Percentiles rank a stretch among this genome's conserved stretches.
phyloP scores from a whole-genome alignment of 2,329 filamentous ascomycete species.

The Fusarium sp. region DNA sequence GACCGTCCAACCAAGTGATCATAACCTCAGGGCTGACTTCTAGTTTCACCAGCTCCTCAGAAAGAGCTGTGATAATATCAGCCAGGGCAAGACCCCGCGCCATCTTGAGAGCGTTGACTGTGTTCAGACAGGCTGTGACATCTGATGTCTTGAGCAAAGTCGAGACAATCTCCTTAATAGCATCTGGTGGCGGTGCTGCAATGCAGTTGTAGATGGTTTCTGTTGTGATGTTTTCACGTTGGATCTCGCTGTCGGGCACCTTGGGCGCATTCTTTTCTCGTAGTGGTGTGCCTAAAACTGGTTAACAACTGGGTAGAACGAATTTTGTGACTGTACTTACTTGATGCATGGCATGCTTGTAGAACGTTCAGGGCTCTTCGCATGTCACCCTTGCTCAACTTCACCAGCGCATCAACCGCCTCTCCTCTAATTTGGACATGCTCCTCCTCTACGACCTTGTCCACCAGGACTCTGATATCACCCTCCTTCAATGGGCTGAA shows the following conservation, averaged over 20 bases:
- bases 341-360: slow-evolving; percentile 95
- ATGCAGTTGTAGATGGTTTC: slow-evolving; percentile 98
- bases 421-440: slow-evolving; percentile 83
- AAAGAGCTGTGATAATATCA: slow-evolving; percentile 89
- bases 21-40: slow-evolving; percentile 89
- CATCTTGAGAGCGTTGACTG: slow-evolving; percentile 88
- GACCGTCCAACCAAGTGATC: slow-evolving; percentile 89
- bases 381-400: slow-evolving; percentile 95
- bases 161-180: slow-evolving; percentile 85
- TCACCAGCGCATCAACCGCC: slow-evolving; percentile 85
- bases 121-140: slow-evolving; percentile 88
- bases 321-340: slow-evolving; percentile 59
- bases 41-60: slow-evolving; percentile 83
- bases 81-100: slow-evolving; percentile 89
- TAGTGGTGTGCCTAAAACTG: slow-evolving; percentile 71
- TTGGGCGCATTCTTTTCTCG: slow-evolving; percentile 70
- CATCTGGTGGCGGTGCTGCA: slow-evolving; percentile 90
- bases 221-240: slow-evolving; percentile 84
- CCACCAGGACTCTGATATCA: slow-evolving; percentile 87
- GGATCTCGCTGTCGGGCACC: slow-evolving; percentile 71
- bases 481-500: slow-evolving; percentile 92
- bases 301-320: slow-evolving; percentile 11
- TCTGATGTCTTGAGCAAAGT: slow-evolving; percentile 87
- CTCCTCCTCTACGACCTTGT: slow-evolving; percentile 91
- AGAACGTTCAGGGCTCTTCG: slow-evolving; percentile 92